Conservation (phyloP, 2,329 filamentous ascomycete species). For the Aspergillus spinulosporus region DNA sequence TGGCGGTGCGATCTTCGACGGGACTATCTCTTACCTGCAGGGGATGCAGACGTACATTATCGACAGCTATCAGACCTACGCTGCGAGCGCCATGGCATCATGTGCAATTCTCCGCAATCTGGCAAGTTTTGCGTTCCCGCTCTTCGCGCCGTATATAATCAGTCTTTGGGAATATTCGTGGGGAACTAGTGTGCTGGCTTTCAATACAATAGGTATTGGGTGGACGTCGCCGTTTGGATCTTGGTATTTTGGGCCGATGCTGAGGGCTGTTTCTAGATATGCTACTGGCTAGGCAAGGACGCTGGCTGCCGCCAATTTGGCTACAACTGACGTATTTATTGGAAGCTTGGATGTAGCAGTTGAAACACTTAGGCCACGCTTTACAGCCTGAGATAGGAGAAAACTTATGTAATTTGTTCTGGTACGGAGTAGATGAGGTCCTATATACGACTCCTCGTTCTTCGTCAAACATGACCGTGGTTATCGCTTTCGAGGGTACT, state of each 20-base stretch:
- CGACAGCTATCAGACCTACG: constrained; percentile 34
- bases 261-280: not conserved
- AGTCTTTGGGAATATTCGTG: not conserved
- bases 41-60: constrained; percentile 37
- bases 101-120: constrained; percentile 13
- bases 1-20: constrained; percentile 47
- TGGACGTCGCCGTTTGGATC: not conserved
- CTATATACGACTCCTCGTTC: no score
- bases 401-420: no score
- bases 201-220: not conserved
- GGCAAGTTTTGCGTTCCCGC: constrained; percentile 34
- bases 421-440: no score
- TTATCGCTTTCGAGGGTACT: no score
- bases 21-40: constrained; percentile 41
- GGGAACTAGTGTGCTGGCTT: not conserved
- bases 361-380: not conserved
- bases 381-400: no score
- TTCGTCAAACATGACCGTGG: no score
- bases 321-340: not conserved
- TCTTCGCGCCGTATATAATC: constrained; percentile 31
- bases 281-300: not conserved
- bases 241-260: not conserved
- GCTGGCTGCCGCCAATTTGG: not conserved
- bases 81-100: constrained; percentile 26
- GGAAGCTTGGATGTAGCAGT: not conserved